phyloP scores from a whole-genome alignment of 2,329 filamentous ascomycete genomes.

The Aspergillus bombycis region DNA sequence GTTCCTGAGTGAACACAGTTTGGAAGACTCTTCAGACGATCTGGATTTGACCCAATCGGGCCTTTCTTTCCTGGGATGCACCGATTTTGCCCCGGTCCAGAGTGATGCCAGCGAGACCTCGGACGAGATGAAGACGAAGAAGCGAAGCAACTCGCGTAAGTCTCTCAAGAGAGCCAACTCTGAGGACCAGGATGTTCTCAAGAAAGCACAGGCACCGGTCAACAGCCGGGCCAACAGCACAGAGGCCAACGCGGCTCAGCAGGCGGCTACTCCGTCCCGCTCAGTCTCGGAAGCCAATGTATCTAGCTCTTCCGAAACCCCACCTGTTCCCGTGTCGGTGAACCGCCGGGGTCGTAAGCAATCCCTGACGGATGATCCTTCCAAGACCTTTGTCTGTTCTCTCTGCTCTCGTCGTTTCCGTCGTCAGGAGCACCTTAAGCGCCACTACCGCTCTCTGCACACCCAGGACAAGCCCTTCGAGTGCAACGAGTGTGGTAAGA shows the following conservation, averaged over 20 bases:
- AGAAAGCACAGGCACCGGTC: slow-evolving; percentile 35
- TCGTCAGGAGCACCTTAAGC: slow-evolving; percentile 97
- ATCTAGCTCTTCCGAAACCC: slow-evolving; percentile 49
- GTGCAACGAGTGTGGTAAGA: slow-evolving; percentile 97
- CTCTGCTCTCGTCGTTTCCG: slow-evolving; percentile 97
- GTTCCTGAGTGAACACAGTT: slow-evolving; percentile 75
- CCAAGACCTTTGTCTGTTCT: slow-evolving; percentile 97
- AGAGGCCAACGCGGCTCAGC: slow-evolving; percentile 45
- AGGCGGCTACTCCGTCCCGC: slow-evolving; percentile 46
- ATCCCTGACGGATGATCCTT: slow-evolving; percentile 94
- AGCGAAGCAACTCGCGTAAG: slow-evolving; percentile 47
- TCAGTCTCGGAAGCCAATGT: slow-evolving; percentile 52
- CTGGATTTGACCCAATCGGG: slow-evolving; percentile 63
- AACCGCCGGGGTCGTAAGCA: slow-evolving; percentile 98
- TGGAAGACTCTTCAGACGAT: slow-evolving; percentile 72
- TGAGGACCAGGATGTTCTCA: slow-evolving; percentile 34
- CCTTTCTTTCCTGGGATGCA: slow-evolving; percentile 64
- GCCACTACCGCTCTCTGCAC: slow-evolving; percentile 97
- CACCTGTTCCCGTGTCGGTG: slow-evolving; percentile 55
- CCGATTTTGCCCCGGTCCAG: slow-evolving; percentile 32
- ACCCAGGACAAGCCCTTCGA: slow-evolving; percentile 98
- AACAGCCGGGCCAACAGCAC: slow-evolving; percentile 32
- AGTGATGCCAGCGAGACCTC: slow-evolving; percentile 47
- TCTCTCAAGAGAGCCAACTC: slow-evolving; percentile 34
- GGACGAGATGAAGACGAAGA: slow-evolving; percentile 52